Base-by-base conservation (phyloP, 495 filamentous ascomycete species). In the Aspergillus ellipticus region DNA sequence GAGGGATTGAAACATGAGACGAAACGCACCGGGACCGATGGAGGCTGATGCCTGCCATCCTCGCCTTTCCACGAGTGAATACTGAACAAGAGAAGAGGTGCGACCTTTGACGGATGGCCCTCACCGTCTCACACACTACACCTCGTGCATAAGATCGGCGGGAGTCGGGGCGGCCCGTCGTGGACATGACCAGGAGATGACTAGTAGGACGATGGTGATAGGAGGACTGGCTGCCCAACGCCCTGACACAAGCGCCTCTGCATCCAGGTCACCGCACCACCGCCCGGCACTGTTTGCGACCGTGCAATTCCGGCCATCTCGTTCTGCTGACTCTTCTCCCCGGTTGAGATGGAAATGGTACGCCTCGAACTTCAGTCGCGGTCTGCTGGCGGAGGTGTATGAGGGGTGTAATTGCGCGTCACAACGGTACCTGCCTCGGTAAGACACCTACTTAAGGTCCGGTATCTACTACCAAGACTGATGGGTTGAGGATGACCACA, bases 61-160 rank as follows among this genome's bases (percentile, higher is more conserved):
- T 28, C 7, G 24, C 24, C 24, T 28, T 28, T 28, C 24, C 24
- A 28, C 7, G 24, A 7, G 24, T 28, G 24, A 28, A 28, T 7
- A 28, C 24, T 28, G 24, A 28, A 28, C 24, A 28, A 7, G 24
- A 28, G 24, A 4, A 28, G 24, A 7, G 3, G 24, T 28, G 24
- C 24, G 24, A 28, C 24, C 24, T 28, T 3, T 28, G 24, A 4
- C 7, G 24, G 24, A 28, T 28, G 24, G 7, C 24, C 24, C 24
- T 28, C 24, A 28, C 24, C 24, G 24, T 28, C 24, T 28, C 35
- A 50, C 55, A 55, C 35, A 58, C 53, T 53, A 59, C 57, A 49
- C 58, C 64, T 71, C 67, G 68, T 76, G 73, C 73, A 75, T 71
- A 58, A 74, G 74, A 76, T 76, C 72, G 69, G 71, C 72, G 72